Evolutionary conservation across 164 flowering plant genomes (phyloP).

Genomic region (Kalanchoe fedtschenkoi): DNA sequence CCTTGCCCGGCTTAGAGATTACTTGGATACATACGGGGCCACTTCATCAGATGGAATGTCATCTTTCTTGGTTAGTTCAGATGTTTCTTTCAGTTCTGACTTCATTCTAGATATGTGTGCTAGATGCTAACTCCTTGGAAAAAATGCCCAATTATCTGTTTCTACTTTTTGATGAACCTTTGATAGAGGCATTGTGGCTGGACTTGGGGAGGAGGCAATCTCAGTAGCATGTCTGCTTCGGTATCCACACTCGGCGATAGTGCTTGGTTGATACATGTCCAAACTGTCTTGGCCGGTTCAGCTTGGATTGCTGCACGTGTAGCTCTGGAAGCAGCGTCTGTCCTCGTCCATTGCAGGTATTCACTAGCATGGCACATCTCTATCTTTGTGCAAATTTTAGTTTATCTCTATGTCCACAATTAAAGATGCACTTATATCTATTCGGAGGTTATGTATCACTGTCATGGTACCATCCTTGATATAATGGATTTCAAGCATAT

Average conservation of each 20-base stretch:
- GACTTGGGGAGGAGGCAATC: conserved; percentile 97
- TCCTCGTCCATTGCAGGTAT: conserved; percentile 99
- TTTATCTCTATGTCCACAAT: too few species aligned
- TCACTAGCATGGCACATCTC: too few species aligned
- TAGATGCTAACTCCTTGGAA: background rate
- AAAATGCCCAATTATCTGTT: too few species aligned
- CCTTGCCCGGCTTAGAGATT: conserved; percentile 81
- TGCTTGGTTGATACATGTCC: conserved; percentile 96
- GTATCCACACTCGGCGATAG: conserved; percentile 97
- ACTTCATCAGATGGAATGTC: conserved; percentile 93
- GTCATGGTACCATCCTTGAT: too few species aligned
- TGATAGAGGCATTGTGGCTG: conserved; percentile 89
- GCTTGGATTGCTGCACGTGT: conserved; percentile 99
- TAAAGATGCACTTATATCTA: too few species aligned
- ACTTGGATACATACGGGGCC: conserved; percentile 86
- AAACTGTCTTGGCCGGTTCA: conserved; percentile 86
- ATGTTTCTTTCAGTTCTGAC: conserved; percentile 4
- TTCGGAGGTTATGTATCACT: too few species aligned
- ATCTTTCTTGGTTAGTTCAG: conserved; percentile 68
- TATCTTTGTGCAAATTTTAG: background rate
- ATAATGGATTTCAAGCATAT: too few species aligned
- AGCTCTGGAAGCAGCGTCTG: conserved; percentile 80
- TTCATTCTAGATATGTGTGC: too few species aligned
- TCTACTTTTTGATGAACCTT: background rate
- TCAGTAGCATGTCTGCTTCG: conserved; percentile 99